Base-by-base conservation (phyloP, 2,329 filamentous ascomycete genomes). In the Cordyceps farinosa region DNA sequence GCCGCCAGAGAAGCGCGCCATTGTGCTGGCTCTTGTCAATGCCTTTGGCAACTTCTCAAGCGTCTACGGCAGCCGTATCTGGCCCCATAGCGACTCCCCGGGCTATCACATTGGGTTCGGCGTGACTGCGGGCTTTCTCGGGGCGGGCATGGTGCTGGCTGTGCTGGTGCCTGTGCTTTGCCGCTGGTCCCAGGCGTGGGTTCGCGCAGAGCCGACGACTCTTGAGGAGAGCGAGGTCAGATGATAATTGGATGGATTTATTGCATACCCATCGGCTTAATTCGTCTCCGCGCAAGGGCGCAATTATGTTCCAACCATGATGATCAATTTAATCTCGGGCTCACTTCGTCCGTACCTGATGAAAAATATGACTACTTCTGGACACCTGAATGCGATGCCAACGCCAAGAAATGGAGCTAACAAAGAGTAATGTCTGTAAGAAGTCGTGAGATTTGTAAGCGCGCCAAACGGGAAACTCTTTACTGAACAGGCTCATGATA, bases 1-100 rank as follows among this genome's bases (percentile, higher is more conserved):
- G 58, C 71, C 71, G 4, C 66, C 70, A 8, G 71, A 72, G 61
- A 73, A 73, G 70, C 67, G 71, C n/a, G 70, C 71, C 27, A 69
- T 73, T 32, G 71, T 72, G n/a, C 66, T 73, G 29, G 71, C 71
- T 5, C 59, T 73, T n/a, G 70, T 73, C 57, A 73, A 73, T 59
- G 70, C 71, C 0, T 70, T 72, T 59, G 71, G 71, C 45, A 72
- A 73, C 65, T 69, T 72, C n/a, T 71, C 70, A 15, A 71, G 69
- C 34, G 70, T 73, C 15, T 73, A 73, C 53, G 71, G 71, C 2
- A 72, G 71, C 50, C 65, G 71, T 0, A 70, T 73, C 45, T 72
- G 71, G 71, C 71, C 71, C n/a, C 66, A 64, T 27, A 54, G 53
- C 4, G 70, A 74, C 32, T 57, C 61, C 5, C 72, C 72, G 0